Evolutionary conservation across 2,329 filamentous ascomycete genomes (phyloP), one percentile per base, ranked within the genome.

Genomic region (Sarocladium brachiariae): DNA sequence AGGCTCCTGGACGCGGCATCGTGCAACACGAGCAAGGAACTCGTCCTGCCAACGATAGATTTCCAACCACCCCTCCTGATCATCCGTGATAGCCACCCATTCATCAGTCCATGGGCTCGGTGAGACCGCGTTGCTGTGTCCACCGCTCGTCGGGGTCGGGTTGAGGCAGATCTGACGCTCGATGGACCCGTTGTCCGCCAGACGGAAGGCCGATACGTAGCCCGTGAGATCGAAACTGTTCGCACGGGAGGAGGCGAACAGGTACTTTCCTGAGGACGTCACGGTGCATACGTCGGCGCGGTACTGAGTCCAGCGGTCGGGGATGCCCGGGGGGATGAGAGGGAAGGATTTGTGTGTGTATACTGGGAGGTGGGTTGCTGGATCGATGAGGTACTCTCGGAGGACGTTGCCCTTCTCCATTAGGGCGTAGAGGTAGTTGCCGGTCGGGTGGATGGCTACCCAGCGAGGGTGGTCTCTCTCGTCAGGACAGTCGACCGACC

Each of bases 351-450:
- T 80, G 63, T 86, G 78, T 4, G 89, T 95, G 69, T 88, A 93
- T 16, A 89, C 78, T 11, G 89, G 89, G 63, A 88, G 70, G 65
- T 83, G 85, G 3, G 86, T 88, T 39, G 73, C 65, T 51, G 83
- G 79, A 65, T 93, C 86, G 67, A 95, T 82, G 56, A 87, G 77
- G 67, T 93, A 95, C 59, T 90, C 86, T 65, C 82, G 89, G 51
- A 95, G 70, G 49, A 85, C 76, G 71, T 95, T 95, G 50, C 89
- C 88, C n/a, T 84, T 85, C 69, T 95, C 89, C 87, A 93, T 95
- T 58, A 95, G 75, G 7, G 80, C 88, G 69, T 95, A 95, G 51
- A 95, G 76, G 66, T 89, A 90, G 52, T 83, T 78, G 18, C 87
- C 88, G 1, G 79, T 79, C 2, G 85, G 84, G 65, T 92, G 87